phyloP scores from a whole-genome alignment of 495 filamentous ascomycete species.

The Echria macrotheca region DNA sequence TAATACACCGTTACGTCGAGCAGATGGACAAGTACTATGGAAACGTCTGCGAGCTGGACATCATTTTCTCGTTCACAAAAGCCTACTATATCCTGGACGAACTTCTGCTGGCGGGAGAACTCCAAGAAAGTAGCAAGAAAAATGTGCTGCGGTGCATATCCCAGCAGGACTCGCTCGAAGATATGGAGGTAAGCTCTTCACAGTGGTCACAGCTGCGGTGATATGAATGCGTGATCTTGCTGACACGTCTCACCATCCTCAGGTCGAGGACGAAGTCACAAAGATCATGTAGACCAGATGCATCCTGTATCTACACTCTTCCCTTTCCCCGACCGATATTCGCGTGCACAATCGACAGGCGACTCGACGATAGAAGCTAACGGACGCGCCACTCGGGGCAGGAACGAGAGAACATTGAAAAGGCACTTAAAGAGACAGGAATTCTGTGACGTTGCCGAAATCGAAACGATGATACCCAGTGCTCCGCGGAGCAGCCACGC shows the following conservation, averaged over 20 bases:
- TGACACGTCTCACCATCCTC: conserved; percentile 50
- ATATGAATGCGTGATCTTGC: conserved; percentile 30
- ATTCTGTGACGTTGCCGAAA: conserved; percentile 29
- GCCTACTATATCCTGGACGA: conserved; percentile 98
- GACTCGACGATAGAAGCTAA: conserved; percentile 18
- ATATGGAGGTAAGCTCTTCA: conserved; percentile 81
- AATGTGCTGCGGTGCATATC: conserved; percentile 92
- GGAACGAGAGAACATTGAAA: conserved; percentile 28
- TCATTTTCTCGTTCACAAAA: conserved; percentile 92
- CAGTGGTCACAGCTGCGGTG: background rate
- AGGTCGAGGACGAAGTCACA: conserved; percentile 95
- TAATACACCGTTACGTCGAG: conserved; percentile 97
- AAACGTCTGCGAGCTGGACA: conserved; percentile 97
- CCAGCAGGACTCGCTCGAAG: conserved; percentile 90
- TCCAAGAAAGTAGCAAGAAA: conserved; percentile 99
- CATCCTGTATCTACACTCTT: conserved; percentile 19
- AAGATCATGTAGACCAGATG: conserved; percentile 75
- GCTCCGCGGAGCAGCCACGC: background rate
- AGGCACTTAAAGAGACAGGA: conserved; percentile 34
- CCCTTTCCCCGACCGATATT: conserved; percentile 9
- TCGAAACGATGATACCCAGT: background rate
- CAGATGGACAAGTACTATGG: conserved; percentile 99
- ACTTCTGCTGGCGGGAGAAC: conserved; percentile 91
- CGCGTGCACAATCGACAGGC: too few species aligned
- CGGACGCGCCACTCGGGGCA: conserved; percentile 23